Evolutionary conservation across 2,329 filamentous ascomycete genomes (phyloP), one percentile per base, ranked within the genome.

Genomic region (Fusarium miscanthi): DNA sequence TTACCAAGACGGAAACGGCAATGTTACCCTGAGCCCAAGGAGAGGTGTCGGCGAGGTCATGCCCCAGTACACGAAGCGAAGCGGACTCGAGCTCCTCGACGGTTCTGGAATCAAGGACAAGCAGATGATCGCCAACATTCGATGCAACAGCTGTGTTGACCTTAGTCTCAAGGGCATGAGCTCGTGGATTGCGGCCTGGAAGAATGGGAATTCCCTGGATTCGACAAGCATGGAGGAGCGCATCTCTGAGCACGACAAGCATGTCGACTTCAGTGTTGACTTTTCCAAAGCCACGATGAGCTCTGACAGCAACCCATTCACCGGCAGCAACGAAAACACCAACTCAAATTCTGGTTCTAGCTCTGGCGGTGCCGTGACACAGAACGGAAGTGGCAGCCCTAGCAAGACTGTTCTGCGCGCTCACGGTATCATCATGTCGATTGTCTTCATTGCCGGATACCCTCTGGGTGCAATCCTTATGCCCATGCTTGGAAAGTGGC

Each of bases 11-110:
- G 88, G 88, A 65, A 71, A 74, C 7, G 86, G 87, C 68, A 91
- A 91, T 76, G 84, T 92, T 30, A 92, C 90, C 2, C 77, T 92
- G 59, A 91, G 89, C 69, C 85, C 89, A 3, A 87, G 90, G 27
- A 74, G 78, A 6, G 88, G 86, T 35, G 80, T 75, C 1, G 84
- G 84, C 12, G 83, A 91, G 70, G 70, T 78, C 40, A 79, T 83
- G 81, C 90, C 90, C 1, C 51, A 79, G 31, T 86, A 87, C 78
- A 81, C 80, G 4, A 74, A 78, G 3, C 80, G 83, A 10, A 81
- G 82, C 30, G 80, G 84, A 37, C 78, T 91, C 27, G 83, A 86
- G 40, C 83, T 92, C 8, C 84, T 92, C 5, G 84, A 81, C 0
- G 90, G 90, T 53, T 91, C 88, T 49, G 90, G 90, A 41, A 81